Conservation (phyloP, 352 stramenopile species). For the Globisporangium lucens region DNA sequence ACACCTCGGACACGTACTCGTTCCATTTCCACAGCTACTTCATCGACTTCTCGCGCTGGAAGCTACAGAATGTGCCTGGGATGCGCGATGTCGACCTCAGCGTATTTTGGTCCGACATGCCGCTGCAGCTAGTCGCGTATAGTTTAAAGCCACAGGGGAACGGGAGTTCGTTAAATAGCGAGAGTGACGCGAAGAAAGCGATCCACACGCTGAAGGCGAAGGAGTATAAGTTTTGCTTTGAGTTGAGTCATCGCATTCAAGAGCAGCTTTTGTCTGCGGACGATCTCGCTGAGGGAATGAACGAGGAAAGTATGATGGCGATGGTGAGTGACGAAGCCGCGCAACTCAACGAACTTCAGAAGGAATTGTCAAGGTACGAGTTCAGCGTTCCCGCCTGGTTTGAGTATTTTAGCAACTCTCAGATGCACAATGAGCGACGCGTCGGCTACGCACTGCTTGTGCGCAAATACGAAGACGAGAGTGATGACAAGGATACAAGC, state of each 20-base stretch:
- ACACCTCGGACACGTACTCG: constrained; percentile 61
- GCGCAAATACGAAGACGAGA: constrained; percentile 18
- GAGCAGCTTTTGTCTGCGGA: neutral
- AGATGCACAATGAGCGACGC: constrained; percentile 33
- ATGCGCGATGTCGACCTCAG: constrained; percentile 43
- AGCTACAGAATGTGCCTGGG: constrained; percentile 48
- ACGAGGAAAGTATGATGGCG: neutral
- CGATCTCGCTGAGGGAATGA: neutral
- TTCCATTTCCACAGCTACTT: constrained; percentile 77
- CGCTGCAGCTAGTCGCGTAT: constrained; percentile 54
- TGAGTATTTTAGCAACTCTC: constrained; percentile 49
- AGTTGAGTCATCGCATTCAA: constrained; percentile 38
- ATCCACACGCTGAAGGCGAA: constrained; percentile 34
- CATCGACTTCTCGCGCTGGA: constrained; percentile 59
- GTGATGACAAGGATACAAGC: neutral
- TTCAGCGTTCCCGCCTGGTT: constrained; percentile 47
- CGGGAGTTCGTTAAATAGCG: neutral
- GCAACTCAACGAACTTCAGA: constrained; percentile 27
- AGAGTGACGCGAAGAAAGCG: constrained; percentile 23
- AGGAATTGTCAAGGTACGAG: constrained; percentile 27
- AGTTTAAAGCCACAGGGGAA: constrained; percentile 25
- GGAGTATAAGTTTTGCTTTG: constrained; percentile 58
- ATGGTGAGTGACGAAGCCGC: neutral
- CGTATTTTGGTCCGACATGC: constrained; percentile 62
- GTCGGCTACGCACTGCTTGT: constrained; percentile 48